Percentiles rank a stretch among this genome's conserved stretches.
Evolutionary conservation across 805 yeast genomes (phyloP).

Genomic region (Tetrapisispora phaffii): DNA sequence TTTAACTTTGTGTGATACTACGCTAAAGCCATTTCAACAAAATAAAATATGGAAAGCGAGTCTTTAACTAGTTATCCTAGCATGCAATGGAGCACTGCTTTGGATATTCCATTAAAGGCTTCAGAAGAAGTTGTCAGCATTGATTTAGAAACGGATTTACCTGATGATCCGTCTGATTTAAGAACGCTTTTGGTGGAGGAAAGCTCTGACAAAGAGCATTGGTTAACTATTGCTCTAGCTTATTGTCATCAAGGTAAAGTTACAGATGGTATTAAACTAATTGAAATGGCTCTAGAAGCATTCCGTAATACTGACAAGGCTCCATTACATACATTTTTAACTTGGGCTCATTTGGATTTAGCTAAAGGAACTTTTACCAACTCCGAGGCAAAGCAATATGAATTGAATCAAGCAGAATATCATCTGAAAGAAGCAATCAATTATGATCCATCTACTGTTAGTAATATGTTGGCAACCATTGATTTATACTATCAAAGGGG

Average conservation of each 20-base stretch:
- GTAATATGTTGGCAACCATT: slow-evolving; percentile 57
- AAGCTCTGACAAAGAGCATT: slow-evolving; percentile 61
- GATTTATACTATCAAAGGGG: slow-evolving; percentile 49
- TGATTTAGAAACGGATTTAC: slow-evolving; percentile 70
- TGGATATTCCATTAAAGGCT: slow-evolving; percentile 60
- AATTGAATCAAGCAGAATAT: slow-evolving; percentile 35
- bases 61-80: slow-evolving; percentile 16
- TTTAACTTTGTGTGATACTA: no score
- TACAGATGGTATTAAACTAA: slow-evolving; percentile 54
- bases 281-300: slow-evolving; percentile 46
- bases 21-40: no score
- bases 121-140: slow-evolving; percentile 80
- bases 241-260: slow-evolving; percentile 54
- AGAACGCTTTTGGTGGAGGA: slow-evolving; percentile 73
- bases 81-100: slow-evolving; percentile 25
- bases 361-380: slow-evolving; percentile 26
- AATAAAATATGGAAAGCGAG: not conserved
- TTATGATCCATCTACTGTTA: slow-evolving; percentile 37
- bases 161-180: slow-evolving; percentile 82
- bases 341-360: slow-evolving; percentile 60
- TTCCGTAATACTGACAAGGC: slow-evolving; percentile 31
- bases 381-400: slow-evolving; percentile 22
- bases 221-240: slow-evolving; percentile 78
- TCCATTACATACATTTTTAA: slow-evolving; percentile 49
- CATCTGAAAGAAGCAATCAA: slow-evolving; percentile 40